Evolutionary conservation across 768 basidiomycete genomes (phyloP), one percentile per base, ranked within the genome.

Genomic region (Artomyces pyxidatus): DNA sequence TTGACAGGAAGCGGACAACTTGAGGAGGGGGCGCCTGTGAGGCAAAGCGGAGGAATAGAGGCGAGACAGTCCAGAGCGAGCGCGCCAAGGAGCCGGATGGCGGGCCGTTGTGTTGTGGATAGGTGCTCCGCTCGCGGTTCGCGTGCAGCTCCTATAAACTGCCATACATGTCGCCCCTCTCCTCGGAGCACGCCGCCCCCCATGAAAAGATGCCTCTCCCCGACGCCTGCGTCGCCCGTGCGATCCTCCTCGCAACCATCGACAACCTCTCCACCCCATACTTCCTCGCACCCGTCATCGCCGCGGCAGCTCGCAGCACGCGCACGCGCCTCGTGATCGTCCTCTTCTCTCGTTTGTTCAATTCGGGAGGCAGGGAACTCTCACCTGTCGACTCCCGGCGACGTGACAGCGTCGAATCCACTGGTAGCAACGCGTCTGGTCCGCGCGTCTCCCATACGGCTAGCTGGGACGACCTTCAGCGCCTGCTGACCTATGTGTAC

Each of bases 401-500:
- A 14, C 39, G 37, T 5, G 46, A 48, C 21, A 54, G 53, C 16
- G 28, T 30, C 12, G 45, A 32, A 35, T 55, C 53, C 6, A 19
- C 27, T 8, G 32, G 23, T 35, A 56, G 53, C 49, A 40, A 42
- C n/a, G 46, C 27, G 29, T 50, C 54, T 3, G 48, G 63, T 21
- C 22, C 28, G 6, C 44, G 48, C 8, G 28, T 66, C 5, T 61
- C 77, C 26, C 76, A 73, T 50, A 72, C 76, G 2, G 64, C 62
- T 16, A 64, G 63, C 26, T 97, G 85, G 81, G 68, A 79, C 45
- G 71, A 72, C 17, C 72, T 93, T 3, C 89, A 94, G 67, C 67
- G 75, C 9, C 74, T 94, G 40, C 72, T 97, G 53, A 88, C 88
- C 0, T 84, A 79, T 59, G 77, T 88, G 32, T 96, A 97, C 64